phyloP scores from a whole-genome alignment of 495 filamentous ascomycete genomes.

The Lasiosphaeris hirsuta region DNA sequence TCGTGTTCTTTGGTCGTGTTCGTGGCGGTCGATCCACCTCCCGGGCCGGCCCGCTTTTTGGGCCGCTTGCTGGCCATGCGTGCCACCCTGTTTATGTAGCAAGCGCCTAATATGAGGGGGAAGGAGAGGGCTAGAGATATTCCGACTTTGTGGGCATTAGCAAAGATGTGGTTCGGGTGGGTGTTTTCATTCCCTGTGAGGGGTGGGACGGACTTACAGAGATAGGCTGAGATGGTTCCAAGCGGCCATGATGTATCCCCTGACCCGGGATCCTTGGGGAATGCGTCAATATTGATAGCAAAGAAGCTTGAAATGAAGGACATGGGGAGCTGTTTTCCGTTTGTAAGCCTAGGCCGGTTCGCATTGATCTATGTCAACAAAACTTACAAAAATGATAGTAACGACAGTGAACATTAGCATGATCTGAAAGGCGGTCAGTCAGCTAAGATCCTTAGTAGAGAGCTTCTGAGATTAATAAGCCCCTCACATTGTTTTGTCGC shows the following conservation, averaged over 20 bases:
- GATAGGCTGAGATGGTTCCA: neutral
- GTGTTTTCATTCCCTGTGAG: neutral
- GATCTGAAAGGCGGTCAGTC: neutral
- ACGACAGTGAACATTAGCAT: slow-evolving; percentile 3
- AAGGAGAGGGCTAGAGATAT: too few species aligned
- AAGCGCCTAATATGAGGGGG: too few species aligned
- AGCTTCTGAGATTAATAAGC: neutral
- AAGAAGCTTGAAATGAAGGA: slow-evolving; percentile 4
- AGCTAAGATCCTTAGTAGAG: neutral
- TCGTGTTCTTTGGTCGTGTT: too few species aligned
- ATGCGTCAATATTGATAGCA: neutral
- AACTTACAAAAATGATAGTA: slow-evolving; percentile 14
- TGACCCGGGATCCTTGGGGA: neutral
- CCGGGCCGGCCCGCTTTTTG: too few species aligned
- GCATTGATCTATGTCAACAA: neutral
- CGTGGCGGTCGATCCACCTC: too few species aligned
- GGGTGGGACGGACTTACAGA: slow-evolving; percentile 1
- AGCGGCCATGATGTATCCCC: neutral
- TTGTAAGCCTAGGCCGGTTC: neutral
- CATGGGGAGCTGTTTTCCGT: neutral
- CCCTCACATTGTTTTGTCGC: neutral
- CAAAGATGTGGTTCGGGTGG: neutral
- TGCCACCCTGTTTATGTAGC: too few species aligned
- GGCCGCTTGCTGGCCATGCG: too few species aligned
- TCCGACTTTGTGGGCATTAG: neutral